Percentiles rank a stretch among this genome's conserved stretches.
Conservation (phyloP, 1,139 yeast genomes). For the Yamadazyma sp. region DNA sequence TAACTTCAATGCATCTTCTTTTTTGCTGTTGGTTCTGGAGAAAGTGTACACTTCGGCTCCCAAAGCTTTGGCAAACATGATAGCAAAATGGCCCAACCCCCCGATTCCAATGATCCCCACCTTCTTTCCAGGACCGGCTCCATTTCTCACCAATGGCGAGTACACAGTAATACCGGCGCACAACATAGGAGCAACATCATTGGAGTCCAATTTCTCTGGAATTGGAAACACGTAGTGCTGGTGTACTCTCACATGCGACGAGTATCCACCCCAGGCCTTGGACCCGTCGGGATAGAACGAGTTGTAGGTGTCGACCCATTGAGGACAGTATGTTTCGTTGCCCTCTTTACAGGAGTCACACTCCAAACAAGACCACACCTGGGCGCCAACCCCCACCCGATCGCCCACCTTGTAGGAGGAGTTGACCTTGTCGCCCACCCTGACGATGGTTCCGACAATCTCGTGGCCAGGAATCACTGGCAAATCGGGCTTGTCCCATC, state of each 20-base stretch:
- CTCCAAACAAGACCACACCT: slow-evolving; percentile 41
- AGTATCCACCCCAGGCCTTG: slow-evolving; percentile 55
- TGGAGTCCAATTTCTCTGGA: slow-evolving; percentile 43
- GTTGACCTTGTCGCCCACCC: slow-evolving; percentile 38
- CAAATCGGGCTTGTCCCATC: slow-evolving; percentile 36
- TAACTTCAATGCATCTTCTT: slow-evolving; percentile 34
- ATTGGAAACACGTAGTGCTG: slow-evolving; percentile 49
- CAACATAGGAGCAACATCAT: slow-evolving; percentile 57
- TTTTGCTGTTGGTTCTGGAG: slow-evolving; percentile 37
- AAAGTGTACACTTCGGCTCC: slow-evolving; percentile 45
- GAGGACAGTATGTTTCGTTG: slow-evolving; percentile 49
- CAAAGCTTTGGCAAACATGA: slow-evolving; percentile 42
- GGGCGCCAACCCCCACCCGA: slow-evolving; percentile 55
- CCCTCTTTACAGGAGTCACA: slow-evolving; percentile 42
- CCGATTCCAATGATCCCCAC: slow-evolving; percentile 52
- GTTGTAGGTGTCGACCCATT: slow-evolving; percentile 40
- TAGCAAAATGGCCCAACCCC: slow-evolving; percentile 46
- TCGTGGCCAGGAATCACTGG: slow-evolving; percentile 38
- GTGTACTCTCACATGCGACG: slow-evolving; percentile 48
- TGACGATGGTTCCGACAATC: slow-evolving; percentile 45
- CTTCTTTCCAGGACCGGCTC: slow-evolving; percentile 22
- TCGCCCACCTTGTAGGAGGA: slow-evolving; percentile 36
- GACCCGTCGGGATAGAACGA: slow-evolving; percentile 41
- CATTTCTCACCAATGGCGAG: slow-evolving; percentile 48
- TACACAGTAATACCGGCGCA: slow-evolving; percentile 67